Percentiles rank a stretch among this genome's conserved stretches.
Conservation (phyloP, 139 green algal genomes). For the Micromonas pusilla region DNA sequence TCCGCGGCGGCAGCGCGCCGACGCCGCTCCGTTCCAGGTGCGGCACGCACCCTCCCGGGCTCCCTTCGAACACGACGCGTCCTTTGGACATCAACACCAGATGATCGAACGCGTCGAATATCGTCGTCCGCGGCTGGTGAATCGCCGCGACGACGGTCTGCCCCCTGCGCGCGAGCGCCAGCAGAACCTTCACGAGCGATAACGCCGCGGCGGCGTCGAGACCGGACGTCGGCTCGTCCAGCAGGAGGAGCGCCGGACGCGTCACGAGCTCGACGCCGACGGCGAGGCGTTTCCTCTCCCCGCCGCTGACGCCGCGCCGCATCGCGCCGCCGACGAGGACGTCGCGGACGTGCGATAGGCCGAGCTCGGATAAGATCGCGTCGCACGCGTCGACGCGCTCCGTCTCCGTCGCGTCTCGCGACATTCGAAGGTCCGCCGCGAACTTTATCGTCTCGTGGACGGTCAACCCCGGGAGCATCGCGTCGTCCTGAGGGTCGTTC, state of each 20-base stretch:
- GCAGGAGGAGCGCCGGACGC: constrained; percentile 58
- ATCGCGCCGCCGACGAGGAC: constrained; percentile 55
- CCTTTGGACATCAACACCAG: constrained; percentile 49
- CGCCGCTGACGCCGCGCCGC: constrained; percentile 56
- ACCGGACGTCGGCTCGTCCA: constrained; percentile 63
- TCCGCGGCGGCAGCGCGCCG: constrained; percentile 31
- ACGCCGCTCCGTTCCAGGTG: constrained; percentile 27
- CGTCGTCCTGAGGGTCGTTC: constrained; percentile 54
- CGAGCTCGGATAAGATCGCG: constrained; percentile 40
- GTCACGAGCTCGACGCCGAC: constrained; percentile 67
- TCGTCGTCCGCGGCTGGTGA: constrained; percentile 67
- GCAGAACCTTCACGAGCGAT: constrained; percentile 58
- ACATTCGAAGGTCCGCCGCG: constrained; percentile 48
- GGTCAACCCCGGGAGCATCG: constrained; percentile 52
- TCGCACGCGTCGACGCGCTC: not conserved
- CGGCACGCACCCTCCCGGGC: not conserved
- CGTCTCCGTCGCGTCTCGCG: constrained; percentile 33
- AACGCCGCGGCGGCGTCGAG: constrained; percentile 56
- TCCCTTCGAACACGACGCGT: constrained; percentile 22
- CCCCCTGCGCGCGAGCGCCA: constrained; percentile 35
- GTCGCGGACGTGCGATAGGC: constrained; percentile 44
- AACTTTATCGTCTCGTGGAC: constrained; percentile 63
- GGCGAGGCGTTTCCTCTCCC: constrained; percentile 74
- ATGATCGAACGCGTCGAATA: constrained; percentile 64
- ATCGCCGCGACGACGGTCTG: constrained; percentile 66